These are phyloP conservation scores for Dorcoceras hygrometricum DNA, from an alignment of 257 asterid species.

Conservation along the genomic window DNA sequence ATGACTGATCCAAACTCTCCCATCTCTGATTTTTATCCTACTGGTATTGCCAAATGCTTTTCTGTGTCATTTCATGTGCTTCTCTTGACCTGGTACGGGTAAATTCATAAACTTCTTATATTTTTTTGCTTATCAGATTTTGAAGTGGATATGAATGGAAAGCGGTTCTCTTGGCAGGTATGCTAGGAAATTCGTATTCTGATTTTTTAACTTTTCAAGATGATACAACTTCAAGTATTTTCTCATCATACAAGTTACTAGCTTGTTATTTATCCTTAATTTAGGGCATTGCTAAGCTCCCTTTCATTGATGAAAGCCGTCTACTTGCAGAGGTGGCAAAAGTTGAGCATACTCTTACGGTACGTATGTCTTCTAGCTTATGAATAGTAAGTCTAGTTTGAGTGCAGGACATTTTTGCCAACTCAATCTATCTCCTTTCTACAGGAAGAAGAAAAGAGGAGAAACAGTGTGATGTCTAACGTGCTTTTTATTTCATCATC, in stretches of 20 bases:
- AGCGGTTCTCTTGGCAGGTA: slow-evolving; percentile 89
- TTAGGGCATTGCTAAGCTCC: slow-evolving; percentile 93
- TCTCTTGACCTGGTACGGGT: slow-evolving; percentile 6
- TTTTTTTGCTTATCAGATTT: slow-evolving; percentile 55
- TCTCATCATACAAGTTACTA: slow-evolving; percentile 1
- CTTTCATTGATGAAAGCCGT: slow-evolving; percentile 89
- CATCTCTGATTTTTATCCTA: slow-evolving; percentile 87
- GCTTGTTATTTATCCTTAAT: slow-evolving; percentile 20
- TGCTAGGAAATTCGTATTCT: neutral
- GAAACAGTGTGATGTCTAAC: slow-evolving; percentile 83
- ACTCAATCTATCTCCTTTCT: slow-evolving; percentile 17
- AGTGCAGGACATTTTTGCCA: slow-evolving; percentile 3
- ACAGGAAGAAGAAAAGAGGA: slow-evolving; percentile 90
- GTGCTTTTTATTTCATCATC: slow-evolving; percentile 84
- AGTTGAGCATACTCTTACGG: slow-evolving; percentile 90
- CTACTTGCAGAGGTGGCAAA: slow-evolving; percentile 87
- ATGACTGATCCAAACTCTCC: slow-evolving; percentile 95
- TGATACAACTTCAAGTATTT: slow-evolving; percentile 7
- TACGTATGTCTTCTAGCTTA: slow-evolving; percentile 22
- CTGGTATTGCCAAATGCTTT: slow-evolving; percentile 43
- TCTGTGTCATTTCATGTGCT: slow-evolving; percentile 17
- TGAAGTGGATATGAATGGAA: slow-evolving; percentile 96
- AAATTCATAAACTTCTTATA: slow-evolving; percentile 10
- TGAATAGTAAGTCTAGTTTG: neutral
- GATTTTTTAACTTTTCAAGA: neutral